These are phyloP conservation scores for Didymella pomorum DNA, from an alignment of 2,329 filamentous ascomycete species.

Conservation along the genomic window DNA sequence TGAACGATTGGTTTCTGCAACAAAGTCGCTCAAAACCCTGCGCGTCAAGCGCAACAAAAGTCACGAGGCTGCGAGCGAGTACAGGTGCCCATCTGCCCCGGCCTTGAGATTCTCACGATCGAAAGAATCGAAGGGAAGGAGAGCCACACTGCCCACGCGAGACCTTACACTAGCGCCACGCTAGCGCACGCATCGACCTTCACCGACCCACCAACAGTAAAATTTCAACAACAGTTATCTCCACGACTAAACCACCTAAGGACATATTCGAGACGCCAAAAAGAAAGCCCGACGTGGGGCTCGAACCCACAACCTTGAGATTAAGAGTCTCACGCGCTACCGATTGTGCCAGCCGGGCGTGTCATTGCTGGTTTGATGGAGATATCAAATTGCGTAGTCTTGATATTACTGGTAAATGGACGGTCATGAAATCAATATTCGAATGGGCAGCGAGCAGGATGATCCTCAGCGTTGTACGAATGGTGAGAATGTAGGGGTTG, in stretches of 20 bases:
- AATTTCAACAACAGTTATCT: not conserved
- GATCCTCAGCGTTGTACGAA: not conserved
- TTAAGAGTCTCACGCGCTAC: slow-evolving; percentile 33
- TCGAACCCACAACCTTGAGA: slow-evolving; percentile 58
- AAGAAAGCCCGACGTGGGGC: slow-evolving; percentile 51
- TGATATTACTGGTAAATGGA: no score
- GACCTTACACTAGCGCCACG: not conserved
- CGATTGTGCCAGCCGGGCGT: slow-evolving; percentile 43
- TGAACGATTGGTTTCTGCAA: not conserved
- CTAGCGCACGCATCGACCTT: slow-evolving; percentile 2
- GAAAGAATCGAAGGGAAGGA: not conserved
- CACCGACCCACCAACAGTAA: not conserved
- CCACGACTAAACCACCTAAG: not conserved
- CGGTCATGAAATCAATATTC: no score
- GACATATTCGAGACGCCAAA: not conserved
- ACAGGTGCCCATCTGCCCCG: not conserved
- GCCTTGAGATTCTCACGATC: not conserved
- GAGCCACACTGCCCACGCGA: not conserved
- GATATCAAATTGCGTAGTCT: rapidly evolving
- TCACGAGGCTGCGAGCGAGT: not conserved
- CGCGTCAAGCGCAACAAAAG: not conserved
- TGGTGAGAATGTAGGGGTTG: not conserved
- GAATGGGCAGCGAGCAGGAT: no score
- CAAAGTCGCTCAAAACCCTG: not conserved
- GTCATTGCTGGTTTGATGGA: slow-evolving; percentile 19